Base-by-base conservation (phyloP, 2,329 filamentous ascomycete species). In the Xenosphaeropsis pyriputrescens region DNA sequence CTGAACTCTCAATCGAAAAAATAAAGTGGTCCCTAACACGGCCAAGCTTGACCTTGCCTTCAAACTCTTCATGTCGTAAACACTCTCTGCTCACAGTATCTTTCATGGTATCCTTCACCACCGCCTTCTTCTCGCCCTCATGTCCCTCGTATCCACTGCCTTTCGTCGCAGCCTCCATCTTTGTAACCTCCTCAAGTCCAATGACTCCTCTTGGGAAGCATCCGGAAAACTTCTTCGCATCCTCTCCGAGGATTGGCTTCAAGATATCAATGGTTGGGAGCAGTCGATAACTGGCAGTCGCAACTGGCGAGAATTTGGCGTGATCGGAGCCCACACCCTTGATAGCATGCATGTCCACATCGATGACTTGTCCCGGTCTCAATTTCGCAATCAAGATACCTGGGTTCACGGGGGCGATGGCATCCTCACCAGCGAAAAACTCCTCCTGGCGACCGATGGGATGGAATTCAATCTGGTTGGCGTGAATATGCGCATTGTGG, bases 11-110 rank as follows among this genome's bases (percentile, higher is more conserved):
- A 29, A 98, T 71, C 39, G 77, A 81, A 68, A 91, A 98, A 60
- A 98, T 96, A 59, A 98, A 98, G 63, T 98, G 93, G 58, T 98
- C 91, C 46, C 86, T 70, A 50, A 86, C 67, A 39, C 93, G 72
- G 32, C 91, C 91, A 22, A 98, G 73, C 67, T 86, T 88, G 45
- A 98, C 91, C 67, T 95, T 98, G 55, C 78, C 84, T 60, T 91
- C 75, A 63, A 98, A 96, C 62, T 96, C 91, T 18, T 79, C 70
- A 56, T 98, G 89, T 36, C 91, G 76, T 54, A 98, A 61, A 53
- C 82, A 91, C 63, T 98, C 93, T 47, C 91, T 75, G 60, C 83
- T 93, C 43, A 98, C 89, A 0, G 89, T 96, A 57, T 98, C 93
- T 53, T 82, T 84, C 77, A 95, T 93, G 2, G 89, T 66, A 57